Base-by-base conservation (phyloP, 768 basidiomycete genomes). In the Auricularia sp. region DNA sequence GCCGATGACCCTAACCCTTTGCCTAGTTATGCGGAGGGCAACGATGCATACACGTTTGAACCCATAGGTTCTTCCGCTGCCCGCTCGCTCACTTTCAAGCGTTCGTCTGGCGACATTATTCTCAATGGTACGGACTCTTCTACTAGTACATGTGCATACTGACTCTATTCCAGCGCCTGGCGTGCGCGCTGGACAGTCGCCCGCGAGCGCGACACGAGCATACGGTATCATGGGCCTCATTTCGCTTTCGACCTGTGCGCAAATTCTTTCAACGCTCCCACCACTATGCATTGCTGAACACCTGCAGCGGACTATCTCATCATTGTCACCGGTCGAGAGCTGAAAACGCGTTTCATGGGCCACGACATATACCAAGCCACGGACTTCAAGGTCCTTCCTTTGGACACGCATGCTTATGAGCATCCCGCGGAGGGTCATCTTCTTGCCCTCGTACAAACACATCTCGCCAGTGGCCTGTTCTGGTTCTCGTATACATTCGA, bases 401-500 rank as follows among this genome's bases (percentile, higher is more conserved):
- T 98, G 59, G 85, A 88, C 65, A 81, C 85, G 64, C 79, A 84
- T 59, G 82, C 82, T 69, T 84, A 88, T 61, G 86, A 90, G 5
- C 88, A 93, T 73, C 87, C 90, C 2, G 87, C 93, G 29, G 97
- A 99, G 78, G 83, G 86, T 12, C 91, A 95, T 72, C 79, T 98
- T 3, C 78, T 98, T 47, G 87, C 86, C 3, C 87, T 98, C 36
- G 85, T 98, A 64, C 87, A 88, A 66, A 87, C 88, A 42, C 96
- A 98, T 73, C 77, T 98, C 21, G 78, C 81, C 62, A 78, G 82
- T 18, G 91, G 92, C n/a, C 80, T 80, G 62, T 91, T 98, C 72
- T 81, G 94, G 72, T 97, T 93, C 77, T 91, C 90, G 67, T 97
- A 98, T 74, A 84, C 81, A 1, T 95, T 86, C 82, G 93, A 98